These are phyloP conservation scores for Westerdykella aurantiaca DNA, from an alignment of 2,329 filamentous ascomycete species.

Conservation along the genomic window DNA sequence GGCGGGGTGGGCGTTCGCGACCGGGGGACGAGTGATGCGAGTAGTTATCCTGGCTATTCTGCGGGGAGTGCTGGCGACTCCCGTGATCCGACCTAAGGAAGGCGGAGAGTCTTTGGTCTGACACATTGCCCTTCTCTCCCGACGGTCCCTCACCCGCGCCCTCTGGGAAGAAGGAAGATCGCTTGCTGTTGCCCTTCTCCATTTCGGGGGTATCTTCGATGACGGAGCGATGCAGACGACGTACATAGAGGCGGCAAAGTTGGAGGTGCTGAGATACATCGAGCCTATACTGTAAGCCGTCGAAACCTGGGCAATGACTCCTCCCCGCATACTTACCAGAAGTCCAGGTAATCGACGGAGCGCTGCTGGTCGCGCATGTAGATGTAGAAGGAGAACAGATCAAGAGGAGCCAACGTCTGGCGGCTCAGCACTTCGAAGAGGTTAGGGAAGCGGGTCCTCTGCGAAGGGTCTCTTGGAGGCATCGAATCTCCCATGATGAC, in stretches of 20 bases:
- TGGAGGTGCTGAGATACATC: slow-evolving; percentile 99
- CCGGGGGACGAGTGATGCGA: slow-evolving; percentile 50
- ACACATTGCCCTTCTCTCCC: slow-evolving; percentile 61
- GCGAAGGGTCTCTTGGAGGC: slow-evolving; percentile 10
- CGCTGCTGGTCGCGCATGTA: slow-evolving; percentile 99
- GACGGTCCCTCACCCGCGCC: slow-evolving; percentile 58
- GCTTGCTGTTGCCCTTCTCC: slow-evolving; percentile 70
- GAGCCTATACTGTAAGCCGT: slow-evolving; percentile 60
- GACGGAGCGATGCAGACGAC: slow-evolving; percentile 87
- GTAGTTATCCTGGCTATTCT: slow-evolving; percentile 43
- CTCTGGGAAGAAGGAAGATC: slow-evolving; percentile 73
- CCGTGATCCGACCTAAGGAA: slow-evolving; percentile 63
- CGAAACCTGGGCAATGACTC: background rate
- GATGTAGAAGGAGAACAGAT: slow-evolving; percentile 98
- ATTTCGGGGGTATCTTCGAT: slow-evolving; percentile 88
- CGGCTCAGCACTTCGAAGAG: slow-evolving; percentile 94
- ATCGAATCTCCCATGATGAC: slow-evolving; percentile 23
- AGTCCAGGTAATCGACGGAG: slow-evolving; percentile 96
- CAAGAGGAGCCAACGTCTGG: slow-evolving; percentile 89
- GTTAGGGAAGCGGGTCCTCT: slow-evolving; percentile 81
- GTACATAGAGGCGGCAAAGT: slow-evolving; percentile 92
- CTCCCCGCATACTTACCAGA: slow-evolving; percentile 62
- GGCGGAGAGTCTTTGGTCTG: slow-evolving; percentile 85
- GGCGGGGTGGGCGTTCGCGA: slow-evolving; percentile 47
- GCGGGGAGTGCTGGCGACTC: slow-evolving; percentile 42